Evolutionary conservation across 352 stramenopile genomes (phyloP).

Genomic region (Phytophthora kernoviae): DNA sequence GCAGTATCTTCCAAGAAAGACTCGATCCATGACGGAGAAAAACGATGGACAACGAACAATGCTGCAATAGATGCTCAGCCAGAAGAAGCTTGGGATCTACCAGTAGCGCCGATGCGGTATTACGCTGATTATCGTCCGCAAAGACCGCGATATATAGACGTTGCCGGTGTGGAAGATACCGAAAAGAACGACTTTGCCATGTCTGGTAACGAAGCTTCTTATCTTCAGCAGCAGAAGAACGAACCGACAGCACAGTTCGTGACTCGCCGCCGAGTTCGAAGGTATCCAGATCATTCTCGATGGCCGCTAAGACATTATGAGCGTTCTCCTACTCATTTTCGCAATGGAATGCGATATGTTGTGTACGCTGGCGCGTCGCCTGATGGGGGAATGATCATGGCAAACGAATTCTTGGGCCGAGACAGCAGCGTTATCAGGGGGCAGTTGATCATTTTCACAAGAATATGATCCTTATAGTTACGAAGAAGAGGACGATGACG

Average conservation of each 20-base stretch:
- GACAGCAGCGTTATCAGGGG: conserved; percentile 25
- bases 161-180: conserved; percentile 20
- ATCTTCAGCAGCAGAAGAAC: conserved; percentile 10
- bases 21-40: conserved; percentile 5
- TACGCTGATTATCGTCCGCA: conserved; percentile 14
- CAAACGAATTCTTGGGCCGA: conserved; percentile 3
- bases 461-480: conserved; percentile 20
- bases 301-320: conserved; percentile 21
- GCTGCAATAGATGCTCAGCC: not conserved
- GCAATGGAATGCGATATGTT: conserved; percentile 14
- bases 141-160: conserved; percentile 22
- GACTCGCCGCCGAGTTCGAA: conserved; percentile 16
- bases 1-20: conserved; percentile 10
- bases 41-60: conserved; percentile 3
- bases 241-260: conserved; percentile 19
- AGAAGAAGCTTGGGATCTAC: conserved; percentile 9
- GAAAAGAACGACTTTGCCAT: conserved; percentile 34
- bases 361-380: conserved; percentile 18
- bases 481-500: conserved; percentile 11
- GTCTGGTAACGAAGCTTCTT: conserved; percentile 10
- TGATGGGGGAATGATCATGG: conserved; percentile 12
- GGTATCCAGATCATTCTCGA: conserved; percentile 23
- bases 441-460: conserved; percentile 12
- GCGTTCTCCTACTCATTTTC: conserved; percentile 1
- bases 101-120: conserved; percentile 20